Conservation (phyloP, 148 eudicot species). For the Cornus controversa region DNA sequence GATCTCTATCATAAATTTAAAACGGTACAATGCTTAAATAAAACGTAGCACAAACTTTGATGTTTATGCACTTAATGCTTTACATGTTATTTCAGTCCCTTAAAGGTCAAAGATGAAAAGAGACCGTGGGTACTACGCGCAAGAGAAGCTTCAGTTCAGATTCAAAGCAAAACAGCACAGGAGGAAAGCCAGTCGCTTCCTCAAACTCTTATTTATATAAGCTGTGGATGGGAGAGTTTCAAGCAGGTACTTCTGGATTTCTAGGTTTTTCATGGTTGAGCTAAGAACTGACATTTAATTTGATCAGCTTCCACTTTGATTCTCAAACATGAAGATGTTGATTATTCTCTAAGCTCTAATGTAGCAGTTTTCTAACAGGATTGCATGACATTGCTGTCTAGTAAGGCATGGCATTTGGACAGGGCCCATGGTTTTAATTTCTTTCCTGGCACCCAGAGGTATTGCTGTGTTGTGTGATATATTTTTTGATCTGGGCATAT, state of each 20-base stretch:
- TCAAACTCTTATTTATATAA: conserved; percentile 83
- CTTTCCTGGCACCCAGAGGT: conserved; percentile 98
- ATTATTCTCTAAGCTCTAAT: conserved; percentile 18
- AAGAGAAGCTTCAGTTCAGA: conserved; percentile 67
- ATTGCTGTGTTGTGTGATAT: background rate
- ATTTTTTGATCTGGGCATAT: background rate
- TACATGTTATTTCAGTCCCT: conserved; percentile 42
- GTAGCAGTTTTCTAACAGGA: conserved; percentile 42
- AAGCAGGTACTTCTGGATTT: conserved; percentile 57
- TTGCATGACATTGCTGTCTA: conserved; percentile 68
- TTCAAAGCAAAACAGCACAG: conserved; percentile 43
- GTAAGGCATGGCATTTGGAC: conserved; percentile 81
- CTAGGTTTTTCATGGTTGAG: background rate
- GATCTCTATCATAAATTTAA: background rate
- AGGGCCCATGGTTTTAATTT: conserved; percentile 96
- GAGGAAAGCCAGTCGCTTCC: conserved; percentile 64
- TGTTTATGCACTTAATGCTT: conserved; percentile 4
- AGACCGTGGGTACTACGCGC: conserved; percentile 96
- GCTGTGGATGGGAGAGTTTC: conserved; percentile 98
- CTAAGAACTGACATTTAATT: conserved; percentile 4
- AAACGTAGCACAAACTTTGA: background rate
- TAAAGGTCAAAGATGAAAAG: conserved; percentile 68
- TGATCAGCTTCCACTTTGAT: conserved; percentile 1
- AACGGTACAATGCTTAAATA: background rate
- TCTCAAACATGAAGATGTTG: background rate